Evolutionary conservation across 352 stramenopile genomes (phyloP).

Genomic region (Pythium scleroteichum): DNA sequence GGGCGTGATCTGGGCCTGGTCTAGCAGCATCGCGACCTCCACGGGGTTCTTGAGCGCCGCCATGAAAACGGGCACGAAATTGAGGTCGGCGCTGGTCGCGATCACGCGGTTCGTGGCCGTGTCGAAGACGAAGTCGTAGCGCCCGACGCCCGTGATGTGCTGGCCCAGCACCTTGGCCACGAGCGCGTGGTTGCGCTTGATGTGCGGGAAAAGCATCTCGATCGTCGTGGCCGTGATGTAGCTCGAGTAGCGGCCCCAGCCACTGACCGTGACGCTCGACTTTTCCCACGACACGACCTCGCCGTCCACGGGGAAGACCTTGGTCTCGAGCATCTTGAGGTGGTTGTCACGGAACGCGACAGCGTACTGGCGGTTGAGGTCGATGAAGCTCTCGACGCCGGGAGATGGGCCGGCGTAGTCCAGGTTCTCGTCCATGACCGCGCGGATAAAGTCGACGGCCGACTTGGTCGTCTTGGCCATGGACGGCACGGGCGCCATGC

Average conservation of each 20-base stretch:
- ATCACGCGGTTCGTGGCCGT: conserved; percentile 16
- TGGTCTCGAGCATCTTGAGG: conserved; percentile 10
- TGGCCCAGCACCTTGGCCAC: conserved; percentile 20
- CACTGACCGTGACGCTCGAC: conserved; percentile 9
- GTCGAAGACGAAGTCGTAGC: conserved; percentile 26
- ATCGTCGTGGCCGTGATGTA: conserved; percentile 22
- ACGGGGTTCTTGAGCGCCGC: conserved; percentile 13
- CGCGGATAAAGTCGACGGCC: conserved; percentile 7
- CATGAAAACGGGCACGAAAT: conserved; percentile 24
- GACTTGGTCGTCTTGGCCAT: conserved; percentile 1
- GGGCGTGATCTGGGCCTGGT: conserved; percentile 21
- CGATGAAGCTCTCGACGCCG: conserved; percentile 13
- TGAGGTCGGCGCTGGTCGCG: conserved; percentile 15
- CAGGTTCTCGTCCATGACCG: conserved; percentile 22
- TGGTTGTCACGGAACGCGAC: conserved; percentile 12
- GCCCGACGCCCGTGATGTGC: conserved; percentile 13
- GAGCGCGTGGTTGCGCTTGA: conserved; percentile 15
- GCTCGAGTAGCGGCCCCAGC: conserved; percentile 22
- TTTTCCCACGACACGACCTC: conserved; percentile 11
- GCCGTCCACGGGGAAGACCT: conserved; percentile 17
- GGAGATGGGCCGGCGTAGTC: conserved; percentile 4
- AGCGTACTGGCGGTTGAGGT: conserved; percentile 14
- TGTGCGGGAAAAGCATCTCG: conserved; percentile 25
- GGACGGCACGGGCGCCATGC: conserved; percentile 10
- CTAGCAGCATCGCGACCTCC: conserved; percentile 16